These are phyloP conservation scores for Phytophthora sp. DNA, from an alignment of 352 stramenopile species.

Conservation along the genomic window DNA sequence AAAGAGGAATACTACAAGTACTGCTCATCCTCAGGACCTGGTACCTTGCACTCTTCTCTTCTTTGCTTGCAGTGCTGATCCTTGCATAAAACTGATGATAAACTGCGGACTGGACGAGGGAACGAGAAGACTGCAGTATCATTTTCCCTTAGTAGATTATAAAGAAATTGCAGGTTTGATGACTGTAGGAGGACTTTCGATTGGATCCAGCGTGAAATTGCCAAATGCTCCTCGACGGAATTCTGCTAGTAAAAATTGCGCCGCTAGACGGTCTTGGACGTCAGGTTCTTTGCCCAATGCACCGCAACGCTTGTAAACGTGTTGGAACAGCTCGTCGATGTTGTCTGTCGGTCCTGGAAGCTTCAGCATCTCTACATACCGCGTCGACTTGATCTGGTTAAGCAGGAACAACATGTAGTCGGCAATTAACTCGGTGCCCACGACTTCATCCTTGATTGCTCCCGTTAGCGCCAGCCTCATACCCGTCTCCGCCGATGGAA, in stretches of 20 bases:
- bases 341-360: slow-evolving; percentile 74
- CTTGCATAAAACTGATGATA: neutral
- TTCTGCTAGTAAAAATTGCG: slow-evolving; percentile 73
- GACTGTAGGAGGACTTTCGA: slow-evolving; percentile 30
- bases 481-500: slow-evolving; percentile 77
- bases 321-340: slow-evolving; percentile 69
- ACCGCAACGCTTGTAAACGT: slow-evolving; percentile 71
- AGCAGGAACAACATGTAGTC: slow-evolving; percentile 91
- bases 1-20: neutral
- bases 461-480: slow-evolving; percentile 87
- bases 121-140: slow-evolving; percentile 2
- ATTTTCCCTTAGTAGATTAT: slow-evolving; percentile 24
- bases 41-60: slow-evolving; percentile 16
- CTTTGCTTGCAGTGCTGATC: slow-evolving; percentile 13
- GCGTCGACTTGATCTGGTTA: slow-evolving; percentile 79
- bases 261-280: slow-evolving; percentile 67
- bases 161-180: slow-evolving; percentile 14
- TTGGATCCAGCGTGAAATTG: slow-evolving; percentile 82
- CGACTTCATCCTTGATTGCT: slow-evolving; percentile 88
- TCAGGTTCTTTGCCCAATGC: slow-evolving; percentile 82
- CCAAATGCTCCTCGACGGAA: slow-evolving; percentile 82
- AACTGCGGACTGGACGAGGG: slow-evolving; percentile 15
- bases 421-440: slow-evolving; percentile 86
- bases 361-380: slow-evolving; percentile 79
- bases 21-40: slow-evolving; percentile 33